These are phyloP conservation scores for Immersiporthe knoxdaviesiana DNA, from an alignment of 2,329 filamentous ascomycete genomes.

Conservation along the genomic window DNA sequence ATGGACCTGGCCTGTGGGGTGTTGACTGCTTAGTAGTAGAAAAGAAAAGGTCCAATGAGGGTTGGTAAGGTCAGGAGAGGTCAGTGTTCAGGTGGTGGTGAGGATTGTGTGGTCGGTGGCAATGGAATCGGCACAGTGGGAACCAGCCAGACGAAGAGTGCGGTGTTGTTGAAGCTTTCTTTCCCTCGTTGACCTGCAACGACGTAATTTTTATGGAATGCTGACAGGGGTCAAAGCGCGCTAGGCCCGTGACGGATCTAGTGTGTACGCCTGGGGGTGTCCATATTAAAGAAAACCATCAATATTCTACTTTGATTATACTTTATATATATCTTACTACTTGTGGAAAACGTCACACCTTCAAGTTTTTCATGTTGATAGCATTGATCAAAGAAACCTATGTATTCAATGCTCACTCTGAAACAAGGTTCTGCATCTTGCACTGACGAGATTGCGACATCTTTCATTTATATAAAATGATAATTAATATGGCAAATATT, in stretches of 20 bases:
- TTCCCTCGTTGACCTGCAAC: conserved; percentile 5
- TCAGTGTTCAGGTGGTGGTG: neutral
- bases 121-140: neutral
- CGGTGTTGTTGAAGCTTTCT: neutral
- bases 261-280: neutral
- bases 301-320: neutral
- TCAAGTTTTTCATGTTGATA: too few species aligned
- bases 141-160: neutral
- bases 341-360: too few species aligned
- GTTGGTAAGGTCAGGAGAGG: neutral
- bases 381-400: too few species aligned
- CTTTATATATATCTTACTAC: too few species aligned
- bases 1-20: neutral
- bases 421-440: too few species aligned
- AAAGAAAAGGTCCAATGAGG: neutral
- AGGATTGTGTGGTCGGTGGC: neutral
- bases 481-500: too few species aligned
- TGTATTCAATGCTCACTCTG: too few species aligned
- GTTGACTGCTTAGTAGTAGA: neutral
- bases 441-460: too few species aligned
- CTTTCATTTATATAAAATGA: too few species aligned
- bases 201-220: conserved; percentile 14
- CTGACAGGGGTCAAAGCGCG: neutral
- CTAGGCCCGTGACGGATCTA: neutral
- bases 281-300: neutral